These are phyloP conservation scores for Globisporangium rhizosaccharum DNA, from an alignment of 352 stramenopile species.

Conservation along the genomic window DNA sequence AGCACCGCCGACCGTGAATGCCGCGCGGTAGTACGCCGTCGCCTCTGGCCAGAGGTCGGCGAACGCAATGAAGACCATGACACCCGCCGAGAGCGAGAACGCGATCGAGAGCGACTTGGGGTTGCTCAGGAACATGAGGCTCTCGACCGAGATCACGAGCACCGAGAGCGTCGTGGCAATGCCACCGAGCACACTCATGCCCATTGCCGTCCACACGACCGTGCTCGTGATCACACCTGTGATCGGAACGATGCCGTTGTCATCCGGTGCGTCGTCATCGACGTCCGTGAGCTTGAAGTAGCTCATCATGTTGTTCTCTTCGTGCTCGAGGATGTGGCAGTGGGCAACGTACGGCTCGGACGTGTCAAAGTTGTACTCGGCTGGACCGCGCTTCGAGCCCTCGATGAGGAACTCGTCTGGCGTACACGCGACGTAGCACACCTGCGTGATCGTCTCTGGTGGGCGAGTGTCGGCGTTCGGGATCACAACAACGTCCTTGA, in stretches of 20 bases:
- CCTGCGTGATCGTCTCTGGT: constrained; percentile 40
- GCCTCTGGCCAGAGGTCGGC: constrained; percentile 57
- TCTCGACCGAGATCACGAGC: constrained; percentile 58
- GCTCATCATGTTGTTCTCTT: constrained; percentile 74
- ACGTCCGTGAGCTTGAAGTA: constrained; percentile 50
- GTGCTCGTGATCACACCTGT: constrained; percentile 35
- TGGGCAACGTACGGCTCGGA: constrained; percentile 69
- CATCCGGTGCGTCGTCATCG: constrained; percentile 39
- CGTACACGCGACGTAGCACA: constrained; percentile 75
- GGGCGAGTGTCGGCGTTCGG: constrained; percentile 43
- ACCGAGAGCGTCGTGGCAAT: constrained; percentile 67
- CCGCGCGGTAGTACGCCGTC: constrained; percentile 47
- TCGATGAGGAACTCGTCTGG: constrained; percentile 61
- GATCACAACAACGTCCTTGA: constrained; percentile 77
- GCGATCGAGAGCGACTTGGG: constrained; percentile 49
- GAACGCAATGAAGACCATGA: constrained; percentile 79
- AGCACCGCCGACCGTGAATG: constrained; percentile 45
- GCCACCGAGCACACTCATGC: constrained; percentile 65
- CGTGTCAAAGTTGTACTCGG: constrained; percentile 69
- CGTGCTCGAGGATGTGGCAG: constrained; percentile 75
- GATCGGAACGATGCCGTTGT: constrained; percentile 29
- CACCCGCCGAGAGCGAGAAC: constrained; percentile 66
- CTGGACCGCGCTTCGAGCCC: constrained; percentile 34
- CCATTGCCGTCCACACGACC: constrained; percentile 59
- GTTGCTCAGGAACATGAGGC: constrained; percentile 60